Percentiles rank a stretch among this genome's conserved stretches.
These are phyloP conservation scores for Euclidium syriacum DNA, from an alignment of 345 rosid genomes.

Conservation along the genomic window DNA sequence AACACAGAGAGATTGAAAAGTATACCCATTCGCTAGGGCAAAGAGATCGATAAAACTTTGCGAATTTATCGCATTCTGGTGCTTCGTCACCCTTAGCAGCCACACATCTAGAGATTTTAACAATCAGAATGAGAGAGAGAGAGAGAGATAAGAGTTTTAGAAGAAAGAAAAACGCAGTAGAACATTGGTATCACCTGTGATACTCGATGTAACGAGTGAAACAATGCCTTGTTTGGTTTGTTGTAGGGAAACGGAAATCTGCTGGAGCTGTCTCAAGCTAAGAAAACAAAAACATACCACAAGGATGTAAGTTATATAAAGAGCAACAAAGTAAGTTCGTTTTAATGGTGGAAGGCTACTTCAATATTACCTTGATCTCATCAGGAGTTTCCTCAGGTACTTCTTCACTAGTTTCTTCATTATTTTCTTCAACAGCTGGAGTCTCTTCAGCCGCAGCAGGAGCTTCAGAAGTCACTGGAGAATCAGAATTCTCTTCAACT, in stretches of 20 bases:
- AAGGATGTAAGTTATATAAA: conserved; percentile 6
- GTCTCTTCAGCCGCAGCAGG: conserved; percentile 31
- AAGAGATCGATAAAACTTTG: conserved; percentile 91
- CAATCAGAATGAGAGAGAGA: background rate
- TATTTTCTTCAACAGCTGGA: conserved; percentile 39
- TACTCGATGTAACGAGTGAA: conserved; percentile 92
- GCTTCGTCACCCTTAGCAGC: conserved; percentile 97
- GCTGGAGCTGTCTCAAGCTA: conserved; percentile 99
- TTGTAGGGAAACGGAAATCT: conserved; percentile 97
- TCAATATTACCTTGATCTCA: conserved; percentile 64
- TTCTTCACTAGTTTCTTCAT: conserved; percentile 42
- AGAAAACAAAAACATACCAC: background rate
- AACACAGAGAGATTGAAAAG: background rate
- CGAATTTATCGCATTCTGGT: conserved; percentile 80
- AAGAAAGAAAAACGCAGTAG: background rate
- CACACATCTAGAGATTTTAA: conserved; percentile 48
- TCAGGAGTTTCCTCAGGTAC: conserved; percentile 63
- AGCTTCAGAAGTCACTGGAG: conserved; percentile 37
- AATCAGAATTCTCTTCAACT: conserved; percentile 27
- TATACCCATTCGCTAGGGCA: conserved; percentile 97
- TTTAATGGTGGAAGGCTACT: background rate
- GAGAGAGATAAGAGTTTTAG: background rate
- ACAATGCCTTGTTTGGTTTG: conserved; percentile 98
- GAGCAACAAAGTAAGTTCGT: background rate
- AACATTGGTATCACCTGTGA: conserved; percentile 52